Percentiles rank a stretch among this genome's conserved stretches.
Evolutionary conservation across 2,329 filamentous ascomycete species (phyloP).

Genomic region (Phialophora chinensis): DNA sequence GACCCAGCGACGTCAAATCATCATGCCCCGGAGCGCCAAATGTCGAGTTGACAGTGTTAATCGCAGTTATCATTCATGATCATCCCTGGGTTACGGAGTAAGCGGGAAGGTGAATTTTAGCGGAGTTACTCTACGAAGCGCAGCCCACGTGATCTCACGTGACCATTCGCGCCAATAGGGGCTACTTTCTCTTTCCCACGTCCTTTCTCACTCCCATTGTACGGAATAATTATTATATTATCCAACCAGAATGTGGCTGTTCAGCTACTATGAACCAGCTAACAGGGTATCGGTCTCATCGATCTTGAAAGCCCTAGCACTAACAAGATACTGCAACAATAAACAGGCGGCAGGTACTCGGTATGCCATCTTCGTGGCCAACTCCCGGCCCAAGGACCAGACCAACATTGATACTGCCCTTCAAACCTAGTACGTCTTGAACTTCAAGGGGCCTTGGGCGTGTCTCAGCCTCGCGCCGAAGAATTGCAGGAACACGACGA

Average conservation of each 20-base stretch:
- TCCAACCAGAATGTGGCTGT: neutral
- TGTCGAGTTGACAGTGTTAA: too few species aligned
- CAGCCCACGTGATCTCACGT: too few species aligned
- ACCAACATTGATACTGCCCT: neutral
- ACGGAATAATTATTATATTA: neutral
- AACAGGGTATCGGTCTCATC: neutral
- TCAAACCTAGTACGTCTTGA: slow-evolving; percentile 38
- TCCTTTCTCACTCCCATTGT: neutral
- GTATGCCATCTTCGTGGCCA: neutral
- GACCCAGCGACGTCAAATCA: too few species aligned
- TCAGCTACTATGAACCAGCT: neutral
- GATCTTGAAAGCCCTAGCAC: neutral
- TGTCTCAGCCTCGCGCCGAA: slow-evolving; percentile 46
- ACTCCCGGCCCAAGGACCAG: neutral
- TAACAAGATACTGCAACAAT: neutral
- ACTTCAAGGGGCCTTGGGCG: slow-evolving; percentile 46
- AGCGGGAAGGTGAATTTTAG: too few species aligned
- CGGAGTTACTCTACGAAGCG: too few species aligned
- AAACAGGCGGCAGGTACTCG: neutral
- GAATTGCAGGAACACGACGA: slow-evolving; percentile 46
- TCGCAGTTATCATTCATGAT: too few species aligned
- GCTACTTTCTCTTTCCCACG: too few species aligned
- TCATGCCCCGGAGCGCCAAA: too few species aligned
- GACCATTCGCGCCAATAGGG: too few species aligned
- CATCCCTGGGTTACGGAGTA: too few species aligned